Evolutionary conservation across 495 filamentous ascomycete species (phyloP).

Genomic region (Xylaria palmicola): DNA sequence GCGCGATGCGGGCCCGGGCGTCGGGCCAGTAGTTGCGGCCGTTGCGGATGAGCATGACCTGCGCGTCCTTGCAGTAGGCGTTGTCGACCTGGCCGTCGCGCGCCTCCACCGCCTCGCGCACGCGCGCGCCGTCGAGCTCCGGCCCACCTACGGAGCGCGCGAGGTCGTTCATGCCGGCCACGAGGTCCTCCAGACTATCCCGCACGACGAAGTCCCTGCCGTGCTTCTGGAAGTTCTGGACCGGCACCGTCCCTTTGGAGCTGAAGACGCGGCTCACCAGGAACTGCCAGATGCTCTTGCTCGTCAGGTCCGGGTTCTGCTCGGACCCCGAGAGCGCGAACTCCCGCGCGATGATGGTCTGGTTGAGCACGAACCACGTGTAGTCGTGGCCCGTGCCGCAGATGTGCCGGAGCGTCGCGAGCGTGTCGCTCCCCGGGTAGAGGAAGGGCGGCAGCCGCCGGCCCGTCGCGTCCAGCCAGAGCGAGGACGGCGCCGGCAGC

Average conservation of each 20-base stretch:
- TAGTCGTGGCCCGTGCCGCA: conserved; percentile 54
- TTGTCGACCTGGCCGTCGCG: conserved; percentile 51
- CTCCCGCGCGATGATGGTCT: conserved; percentile 50
- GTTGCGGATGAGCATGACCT: conserved; percentile 52
- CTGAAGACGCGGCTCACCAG: conserved; percentile 46
- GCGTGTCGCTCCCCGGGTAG: conserved; percentile 50
- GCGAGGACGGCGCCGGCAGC: conserved; percentile 49
- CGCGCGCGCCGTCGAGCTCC: conserved; percentile 33
- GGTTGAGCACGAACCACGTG: conserved; percentile 54
- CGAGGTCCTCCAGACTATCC: conserved; percentile 45
- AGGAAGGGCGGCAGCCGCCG: conserved; percentile 49
- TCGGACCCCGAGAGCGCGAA: conserved; percentile 55
- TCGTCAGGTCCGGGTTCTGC: conserved; percentile 54
- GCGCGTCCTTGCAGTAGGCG: conserved; percentile 51
- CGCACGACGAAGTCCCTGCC: conserved; percentile 51
- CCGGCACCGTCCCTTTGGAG: conserved; percentile 44
- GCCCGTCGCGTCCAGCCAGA: conserved; percentile 54
- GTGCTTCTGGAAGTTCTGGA: conserved; percentile 51
- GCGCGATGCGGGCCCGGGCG: conserved; percentile 38
- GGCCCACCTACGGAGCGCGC: conserved; percentile 32
- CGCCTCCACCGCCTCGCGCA: conserved; percentile 42
- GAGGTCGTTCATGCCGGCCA: conserved; percentile 51
- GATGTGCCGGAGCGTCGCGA: conserved; percentile 52
- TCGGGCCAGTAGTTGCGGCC: conserved; percentile 51
- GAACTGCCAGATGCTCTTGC: conserved; percentile 48